phyloP scores from a whole-genome alignment of 306 rosid species.

The Senna tora region DNA sequence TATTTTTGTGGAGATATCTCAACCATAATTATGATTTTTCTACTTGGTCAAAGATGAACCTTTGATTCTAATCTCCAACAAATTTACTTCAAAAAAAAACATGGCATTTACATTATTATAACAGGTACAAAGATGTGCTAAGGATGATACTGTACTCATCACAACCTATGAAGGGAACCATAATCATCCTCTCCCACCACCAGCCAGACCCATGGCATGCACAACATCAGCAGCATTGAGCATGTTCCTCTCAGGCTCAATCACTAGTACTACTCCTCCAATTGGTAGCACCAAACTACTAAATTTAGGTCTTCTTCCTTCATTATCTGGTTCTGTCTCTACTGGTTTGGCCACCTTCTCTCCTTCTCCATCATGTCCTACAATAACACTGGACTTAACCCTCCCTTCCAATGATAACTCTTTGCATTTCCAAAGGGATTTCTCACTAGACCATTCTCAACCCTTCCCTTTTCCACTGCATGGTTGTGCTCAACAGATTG shows the following conservation, averaged over 20 bases:
- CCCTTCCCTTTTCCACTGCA: conserved; percentile 26
- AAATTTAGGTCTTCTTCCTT: conserved; percentile 26
- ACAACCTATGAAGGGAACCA: conserved; percentile 50
- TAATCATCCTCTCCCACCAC: conserved; percentile 47
- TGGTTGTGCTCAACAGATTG: conserved; percentile 22
- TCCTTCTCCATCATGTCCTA: conserved; percentile 44
- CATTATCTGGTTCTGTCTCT: conserved; percentile 18
- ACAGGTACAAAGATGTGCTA: conserved; percentile 53
- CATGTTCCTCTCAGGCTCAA: conserved; percentile 53
- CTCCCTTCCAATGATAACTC: conserved; percentile 1
- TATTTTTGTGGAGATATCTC: no score
- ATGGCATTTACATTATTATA: not conserved
- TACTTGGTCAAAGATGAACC: no score
- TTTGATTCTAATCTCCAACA: not conserved
- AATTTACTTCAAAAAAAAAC: not conserved
- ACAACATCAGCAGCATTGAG: conserved; percentile 53
- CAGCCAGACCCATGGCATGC: conserved; percentile 43
- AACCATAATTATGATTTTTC: not conserved
- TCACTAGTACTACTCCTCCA: conserved; percentile 37
- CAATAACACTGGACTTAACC: conserved; percentile 51
- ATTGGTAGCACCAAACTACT: not conserved
- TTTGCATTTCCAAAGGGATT: conserved; percentile 13
- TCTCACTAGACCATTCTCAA: conserved; percentile 27
- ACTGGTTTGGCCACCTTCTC: conserved; percentile 22
- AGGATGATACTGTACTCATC: conserved; percentile 40